Conservation (phyloP, 2,329 filamentous ascomycete genomes). For the Xylaria sp. region DNA sequence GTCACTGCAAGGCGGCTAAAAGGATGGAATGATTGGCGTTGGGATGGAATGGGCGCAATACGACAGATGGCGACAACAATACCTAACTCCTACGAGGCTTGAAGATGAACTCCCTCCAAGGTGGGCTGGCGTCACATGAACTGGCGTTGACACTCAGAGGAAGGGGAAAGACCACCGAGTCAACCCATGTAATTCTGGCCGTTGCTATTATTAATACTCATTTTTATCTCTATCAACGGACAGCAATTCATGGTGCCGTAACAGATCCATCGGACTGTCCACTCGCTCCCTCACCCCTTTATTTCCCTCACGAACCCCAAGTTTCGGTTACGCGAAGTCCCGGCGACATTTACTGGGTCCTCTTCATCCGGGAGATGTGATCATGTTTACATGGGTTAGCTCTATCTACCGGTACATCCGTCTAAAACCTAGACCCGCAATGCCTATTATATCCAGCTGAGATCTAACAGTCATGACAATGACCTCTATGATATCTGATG, state of each 20-base stretch:
- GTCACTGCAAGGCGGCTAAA: slow-evolving; percentile 6
- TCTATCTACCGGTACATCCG: slow-evolving; percentile 6
- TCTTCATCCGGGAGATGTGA: background rate
- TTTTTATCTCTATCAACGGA: slow-evolving; percentile 3
- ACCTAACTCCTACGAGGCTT: background rate
- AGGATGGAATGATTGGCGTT: background rate
- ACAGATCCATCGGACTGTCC: background rate
- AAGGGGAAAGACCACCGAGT: background rate
- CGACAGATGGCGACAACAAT: background rate
- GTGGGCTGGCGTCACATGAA: background rate
- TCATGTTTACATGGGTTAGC: slow-evolving; percentile 5
- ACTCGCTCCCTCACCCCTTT: background rate
- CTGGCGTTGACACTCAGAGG: background rate
- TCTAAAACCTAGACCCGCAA: background rate
- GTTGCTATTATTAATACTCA: slow-evolving; percentile 24
- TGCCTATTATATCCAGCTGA: background rate
- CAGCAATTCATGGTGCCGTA: slow-evolving; percentile 6
- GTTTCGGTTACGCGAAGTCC: background rate
- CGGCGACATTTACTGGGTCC: background rate
- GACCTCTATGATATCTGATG: background rate
- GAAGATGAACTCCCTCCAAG: background rate
- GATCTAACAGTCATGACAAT: slow-evolving; percentile 1
- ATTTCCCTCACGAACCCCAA: background rate
- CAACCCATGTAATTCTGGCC: slow-evolving; percentile 14
- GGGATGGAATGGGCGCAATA: background rate